phyloP scores from a whole-genome alignment of 257 asterid genomes.

The Solanum peruvianum region DNA sequence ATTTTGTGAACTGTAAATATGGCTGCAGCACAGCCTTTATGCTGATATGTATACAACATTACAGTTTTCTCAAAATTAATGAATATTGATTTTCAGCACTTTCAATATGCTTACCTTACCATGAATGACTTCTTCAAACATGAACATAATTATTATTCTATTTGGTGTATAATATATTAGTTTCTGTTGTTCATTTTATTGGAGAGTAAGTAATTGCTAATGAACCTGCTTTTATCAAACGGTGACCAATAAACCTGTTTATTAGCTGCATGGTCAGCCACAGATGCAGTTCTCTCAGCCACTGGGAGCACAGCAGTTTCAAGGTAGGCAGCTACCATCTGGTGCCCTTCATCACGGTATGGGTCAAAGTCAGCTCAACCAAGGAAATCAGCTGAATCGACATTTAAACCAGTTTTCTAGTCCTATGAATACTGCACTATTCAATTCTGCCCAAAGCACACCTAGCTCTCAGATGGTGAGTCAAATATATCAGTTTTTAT shows the following conservation, averaged over 20 bases:
- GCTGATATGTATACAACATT: neutral
- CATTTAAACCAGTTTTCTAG: slow-evolving; percentile 79
- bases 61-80: neutral
- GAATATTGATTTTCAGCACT: neutral
- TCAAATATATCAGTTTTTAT: neutral
- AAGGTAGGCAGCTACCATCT: slow-evolving; percentile 71
- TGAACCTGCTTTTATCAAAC: neutral
- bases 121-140: neutral
- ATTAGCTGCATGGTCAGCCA: slow-evolving; percentile 80
- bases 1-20: neutral
- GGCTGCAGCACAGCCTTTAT: neutral
- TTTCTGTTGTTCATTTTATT: neutral
- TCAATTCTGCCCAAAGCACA: slow-evolving; percentile 78
- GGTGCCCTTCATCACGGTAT: slow-evolving; percentile 65
- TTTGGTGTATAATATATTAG: neutral
- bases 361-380: slow-evolving; percentile 68
- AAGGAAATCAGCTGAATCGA: slow-evolving; percentile 90
- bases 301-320: slow-evolving; percentile 69
- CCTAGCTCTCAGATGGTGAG: slow-evolving; percentile 80
- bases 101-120: neutral
- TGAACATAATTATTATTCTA: neutral
- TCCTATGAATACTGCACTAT: slow-evolving; percentile 75
- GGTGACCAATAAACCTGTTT: neutral
- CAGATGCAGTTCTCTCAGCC: slow-evolving; percentile 90
- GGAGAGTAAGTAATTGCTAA: neutral